Evolutionary conservation across 176 grass and related monocot species (phyloP), one percentile per base, ranked within the genome.

Genomic region (Miscanthus lutarioriparius): DNA sequence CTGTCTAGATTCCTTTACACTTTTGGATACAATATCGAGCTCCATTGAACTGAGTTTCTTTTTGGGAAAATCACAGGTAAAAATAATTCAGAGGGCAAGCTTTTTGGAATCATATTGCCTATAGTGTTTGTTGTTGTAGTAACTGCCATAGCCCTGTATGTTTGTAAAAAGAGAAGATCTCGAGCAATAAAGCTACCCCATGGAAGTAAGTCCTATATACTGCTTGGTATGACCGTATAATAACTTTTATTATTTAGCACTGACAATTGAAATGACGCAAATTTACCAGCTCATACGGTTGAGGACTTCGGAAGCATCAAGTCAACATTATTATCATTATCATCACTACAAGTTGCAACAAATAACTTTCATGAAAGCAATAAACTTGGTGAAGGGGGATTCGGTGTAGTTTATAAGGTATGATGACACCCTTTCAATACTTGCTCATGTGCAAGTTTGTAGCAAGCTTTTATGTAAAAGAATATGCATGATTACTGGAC

Each of bases 381-480:
- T 47, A 84, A 68, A 85, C 85, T 87, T 26, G 86, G 86, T 1
- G 72, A 87, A 28, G 86, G 79, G 4, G 86, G 86, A 11, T 87
- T 87, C 3, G 86, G 86, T 62, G 28, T 51, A 38, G 86, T 87
- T 49, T 87, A 77, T 82, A 87, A 77, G 86, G 86, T 87, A 81
- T 36, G 44, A n/a, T 41, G 16, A 27, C 35, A 41, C 0, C 23
- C 30, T 27, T 63, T 77, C 22, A 63, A 37, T 45, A 14, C 27
- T 22, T 45, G 1, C 22, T 38, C 3, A 0, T 16, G 9, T 41
- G 0, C 1, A 15, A 17, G 1, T 27, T 62, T 26, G 23, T 23
- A 17, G 11, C 37, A 26, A 28, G 22, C 56, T 12, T 40, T 43
- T 78, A 19, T 26, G 37, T 10, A 17, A 2, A 78, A 44, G 1